phyloP scores from a whole-genome alignment of 208 protist species.

The Balamuthia mandrillaris region DNA sequence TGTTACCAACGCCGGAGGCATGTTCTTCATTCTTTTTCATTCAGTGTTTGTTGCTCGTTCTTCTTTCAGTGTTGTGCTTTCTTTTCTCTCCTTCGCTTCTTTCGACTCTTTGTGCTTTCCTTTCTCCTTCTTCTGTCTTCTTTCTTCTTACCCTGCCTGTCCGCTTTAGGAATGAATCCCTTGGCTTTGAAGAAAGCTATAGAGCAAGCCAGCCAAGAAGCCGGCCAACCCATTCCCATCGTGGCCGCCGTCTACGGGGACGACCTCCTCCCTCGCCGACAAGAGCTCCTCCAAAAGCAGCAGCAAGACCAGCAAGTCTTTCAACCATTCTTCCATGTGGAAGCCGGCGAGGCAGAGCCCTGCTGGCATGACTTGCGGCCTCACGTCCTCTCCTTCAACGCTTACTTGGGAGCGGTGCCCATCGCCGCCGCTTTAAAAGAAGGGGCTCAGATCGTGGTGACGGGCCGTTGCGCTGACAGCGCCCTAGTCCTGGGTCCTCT shows the following conservation, averaged over 20 bases:
- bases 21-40: background rate
- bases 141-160: background rate
- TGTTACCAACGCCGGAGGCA: conserved; percentile 58
- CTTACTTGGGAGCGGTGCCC: conserved; percentile 51
- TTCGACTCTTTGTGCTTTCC: background rate
- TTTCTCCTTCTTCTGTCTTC: background rate
- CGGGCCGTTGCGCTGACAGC: conserved; percentile 48
- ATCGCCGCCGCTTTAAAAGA: conserved; percentile 44
- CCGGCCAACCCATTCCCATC: background rate
- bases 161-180: conserved; percentile 49
- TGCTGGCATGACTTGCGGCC: background rate
- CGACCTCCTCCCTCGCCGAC: background rate
- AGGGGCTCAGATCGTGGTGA: conserved; percentile 50
- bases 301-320: background rate
- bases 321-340: background rate
- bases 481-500: conserved; percentile 52
- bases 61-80: background rate
- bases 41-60: background rate
- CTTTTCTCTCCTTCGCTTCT: background rate
- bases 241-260: conserved; percentile 38
- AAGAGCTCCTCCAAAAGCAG: conserved; percentile 14
- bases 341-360: conserved; percentile 20
- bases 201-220: conserved; percentile 34
- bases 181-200: conserved; percentile 45
- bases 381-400: conserved; percentile 48